phyloP scores from a whole-genome alignment of 768 basidiomycete species.

The Mycena metata region DNA sequence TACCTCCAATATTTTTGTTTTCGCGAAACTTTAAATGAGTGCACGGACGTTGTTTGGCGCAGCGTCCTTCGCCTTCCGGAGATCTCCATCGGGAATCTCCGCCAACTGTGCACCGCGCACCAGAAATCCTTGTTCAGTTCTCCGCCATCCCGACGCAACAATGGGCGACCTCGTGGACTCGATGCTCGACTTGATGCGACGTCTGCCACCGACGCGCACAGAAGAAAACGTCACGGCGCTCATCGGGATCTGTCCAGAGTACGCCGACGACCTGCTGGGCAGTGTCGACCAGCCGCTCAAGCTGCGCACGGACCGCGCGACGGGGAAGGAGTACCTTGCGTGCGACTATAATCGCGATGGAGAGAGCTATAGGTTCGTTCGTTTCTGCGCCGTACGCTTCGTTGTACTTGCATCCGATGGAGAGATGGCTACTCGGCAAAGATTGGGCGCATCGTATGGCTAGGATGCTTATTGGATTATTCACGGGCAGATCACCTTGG shows the following conservation, averaged over 20 bases:
- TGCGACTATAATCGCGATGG: slow-evolving; percentile 96
- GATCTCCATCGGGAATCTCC: neutral
- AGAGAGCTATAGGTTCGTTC: slow-evolving; percentile 85
- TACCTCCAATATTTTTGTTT: neutral
- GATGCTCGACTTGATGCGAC: slow-evolving; percentile 95
- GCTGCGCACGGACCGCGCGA: slow-evolving; percentile 81
- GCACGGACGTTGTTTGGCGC: slow-evolving; percentile 23
- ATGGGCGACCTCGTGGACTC: slow-evolving; percentile 89
- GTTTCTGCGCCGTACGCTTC: neutral
- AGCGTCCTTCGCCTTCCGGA: slow-evolving; percentile 9
- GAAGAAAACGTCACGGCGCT: slow-evolving; percentile 90
- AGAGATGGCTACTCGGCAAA: neutral
- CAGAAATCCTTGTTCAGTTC: neutral
- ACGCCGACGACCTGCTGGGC: slow-evolving; percentile 93
- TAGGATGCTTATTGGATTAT: slow-evolving; percentile 27
- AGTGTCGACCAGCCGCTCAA: slow-evolving; percentile 96
- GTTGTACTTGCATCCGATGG: neutral
- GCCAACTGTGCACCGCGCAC: slow-evolving; percentile 2
- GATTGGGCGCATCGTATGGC: neutral
- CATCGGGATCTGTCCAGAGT: slow-evolving; percentile 88
- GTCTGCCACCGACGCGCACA: slow-evolving; percentile 92
- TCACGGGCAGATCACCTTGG: slow-evolving; percentile 89
- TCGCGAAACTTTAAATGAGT: neutral
- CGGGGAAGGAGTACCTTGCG: slow-evolving; percentile 90
- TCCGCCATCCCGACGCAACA: slow-evolving; percentile 27